These are phyloP conservation scores for Sesbania bispinosa DNA, from an alignment of 306 rosid genomes.

Conservation along the genomic window DNA sequence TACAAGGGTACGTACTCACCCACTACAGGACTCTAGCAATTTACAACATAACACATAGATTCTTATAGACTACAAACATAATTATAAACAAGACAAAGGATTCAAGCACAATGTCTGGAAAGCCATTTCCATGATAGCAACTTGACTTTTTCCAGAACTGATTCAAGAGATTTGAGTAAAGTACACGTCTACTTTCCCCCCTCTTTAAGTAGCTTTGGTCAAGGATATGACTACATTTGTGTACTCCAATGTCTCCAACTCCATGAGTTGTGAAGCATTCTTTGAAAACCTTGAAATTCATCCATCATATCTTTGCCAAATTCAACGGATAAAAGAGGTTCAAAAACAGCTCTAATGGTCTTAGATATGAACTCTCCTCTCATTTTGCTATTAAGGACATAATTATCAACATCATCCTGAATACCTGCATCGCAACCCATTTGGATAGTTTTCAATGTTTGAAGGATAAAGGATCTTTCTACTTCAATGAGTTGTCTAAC, in stretches of 20 bases:
- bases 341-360: too few species aligned
- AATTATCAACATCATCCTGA: not conserved
- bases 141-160: too few species aligned
- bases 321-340: not conserved
- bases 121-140: too few species aligned
- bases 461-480: slow-evolving; percentile 38
- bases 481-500: slow-evolving; percentile 28
- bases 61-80: too few species aligned
- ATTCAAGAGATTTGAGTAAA: too few species aligned
- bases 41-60: too few species aligned
- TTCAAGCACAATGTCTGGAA: too few species aligned
- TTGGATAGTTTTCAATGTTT: not conserved
- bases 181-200: not conserved
- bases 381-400: not conserved
- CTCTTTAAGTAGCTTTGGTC: not conserved
- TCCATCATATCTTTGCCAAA: slow-evolving; percentile 27
- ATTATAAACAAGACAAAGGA: too few species aligned
- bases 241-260: not conserved
- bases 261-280: too few species aligned
- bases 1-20: too few species aligned
- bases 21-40: too few species aligned
- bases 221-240: not conserved
- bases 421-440: slow-evolving; percentile 22
- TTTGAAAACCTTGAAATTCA: not conserved
- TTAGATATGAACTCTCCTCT: not conserved